Evolutionary conservation across 345 rosid genomes (phyloP).

Genomic region (Cardiospermum halicacabum): DNA sequence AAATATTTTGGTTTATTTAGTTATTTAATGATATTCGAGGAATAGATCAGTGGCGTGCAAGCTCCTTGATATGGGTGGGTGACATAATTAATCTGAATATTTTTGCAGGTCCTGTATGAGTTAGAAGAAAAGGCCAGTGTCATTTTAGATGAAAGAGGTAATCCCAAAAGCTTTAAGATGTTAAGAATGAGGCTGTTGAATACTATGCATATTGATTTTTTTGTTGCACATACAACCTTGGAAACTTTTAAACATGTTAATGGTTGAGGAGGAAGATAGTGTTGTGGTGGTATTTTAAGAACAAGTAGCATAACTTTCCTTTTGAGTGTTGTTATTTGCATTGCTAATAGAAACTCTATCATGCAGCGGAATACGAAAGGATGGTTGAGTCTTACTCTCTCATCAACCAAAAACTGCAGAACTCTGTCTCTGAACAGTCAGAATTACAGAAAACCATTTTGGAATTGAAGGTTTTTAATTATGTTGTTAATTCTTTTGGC

Average conservation of each 20-base stretch:
- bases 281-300: neutral
- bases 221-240: neutral
- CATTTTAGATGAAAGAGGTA: conserved; percentile 94
- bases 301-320: neutral
- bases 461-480: conserved; percentile 64
- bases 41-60: neutral
- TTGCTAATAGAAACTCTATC: conserved; percentile 7
- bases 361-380: conserved; percentile 83
- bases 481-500: conserved; percentile 1
- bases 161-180: neutral
- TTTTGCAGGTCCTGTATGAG: conserved; percentile 72
- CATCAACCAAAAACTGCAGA: conserved; percentile 73
- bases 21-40: conserved; percentile 5
- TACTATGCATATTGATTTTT: neutral
- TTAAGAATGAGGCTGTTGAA: conserved; percentile 4
- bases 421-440: conserved; percentile 58
- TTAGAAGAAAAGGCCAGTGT: conserved; percentile 87
- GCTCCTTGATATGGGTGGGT: neutral
- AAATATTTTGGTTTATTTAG: neutral
- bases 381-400: conserved; percentile 74
- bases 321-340: neutral
- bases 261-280: neutral
- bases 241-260: neutral
- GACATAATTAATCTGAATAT: conserved; percentile 9
- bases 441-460: conserved; percentile 62